Conservation (phyloP, 768 basidiomycete species). For the Podaxis sp. region DNA sequence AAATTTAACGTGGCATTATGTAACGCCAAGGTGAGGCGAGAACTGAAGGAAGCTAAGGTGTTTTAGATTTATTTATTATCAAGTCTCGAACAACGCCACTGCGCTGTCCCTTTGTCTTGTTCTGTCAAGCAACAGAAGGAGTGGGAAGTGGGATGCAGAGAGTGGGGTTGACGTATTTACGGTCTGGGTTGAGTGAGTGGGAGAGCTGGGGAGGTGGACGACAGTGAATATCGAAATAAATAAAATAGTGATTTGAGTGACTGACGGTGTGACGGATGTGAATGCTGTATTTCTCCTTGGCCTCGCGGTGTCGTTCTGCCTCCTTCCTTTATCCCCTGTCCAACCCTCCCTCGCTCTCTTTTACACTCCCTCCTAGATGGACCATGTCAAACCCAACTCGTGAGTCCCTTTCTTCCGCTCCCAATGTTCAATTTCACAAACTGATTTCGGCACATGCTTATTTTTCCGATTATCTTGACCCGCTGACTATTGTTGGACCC, state of each 20-base stretch:
- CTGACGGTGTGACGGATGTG: not conserved
- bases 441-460: not conserved
- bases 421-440: not conserved
- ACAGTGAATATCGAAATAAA: not conserved
- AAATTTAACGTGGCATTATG: too few species aligned
- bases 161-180: slow-evolving; percentile 4
- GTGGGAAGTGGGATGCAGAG: not conserved
- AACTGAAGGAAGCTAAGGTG: too few species aligned
- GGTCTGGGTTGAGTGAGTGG: not conserved
- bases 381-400: not conserved
- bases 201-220: not conserved
- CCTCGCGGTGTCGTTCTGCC: not conserved
- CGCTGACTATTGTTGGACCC: not conserved
- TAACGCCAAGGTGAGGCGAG: too few species aligned
- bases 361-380: slow-evolving; percentile 3
- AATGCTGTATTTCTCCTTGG: not conserved
- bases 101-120: not conserved
- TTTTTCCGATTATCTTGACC: not conserved
- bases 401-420: not conserved
- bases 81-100: too few species aligned
- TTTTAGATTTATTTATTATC: too few species aligned
- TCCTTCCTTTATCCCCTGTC: not conserved
- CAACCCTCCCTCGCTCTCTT: not conserved
- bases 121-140: not conserved
- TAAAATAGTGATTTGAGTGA: not conserved